Evolutionary conservation across 225 moss, liverwort and hornwort genomes (phyloP).

Genomic region (Marchantia paleacea): DNA sequence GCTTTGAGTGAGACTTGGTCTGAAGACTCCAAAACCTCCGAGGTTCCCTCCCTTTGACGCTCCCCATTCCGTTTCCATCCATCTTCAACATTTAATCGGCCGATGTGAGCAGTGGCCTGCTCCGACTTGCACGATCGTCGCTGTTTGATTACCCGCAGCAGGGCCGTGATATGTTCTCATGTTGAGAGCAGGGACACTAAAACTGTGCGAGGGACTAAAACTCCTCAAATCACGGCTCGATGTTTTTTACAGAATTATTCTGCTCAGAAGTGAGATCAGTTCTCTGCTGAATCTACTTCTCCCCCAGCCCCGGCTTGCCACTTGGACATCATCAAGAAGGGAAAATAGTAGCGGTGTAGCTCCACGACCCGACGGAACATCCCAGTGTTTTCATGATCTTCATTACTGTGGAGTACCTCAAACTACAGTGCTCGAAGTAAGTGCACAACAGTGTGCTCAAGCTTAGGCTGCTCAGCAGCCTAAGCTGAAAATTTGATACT

Average conservation of each 20-base stretch:
- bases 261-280: neutral
- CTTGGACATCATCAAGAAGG: neutral
- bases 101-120: too few species aligned
- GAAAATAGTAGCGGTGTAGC: neutral
- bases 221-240: neutral
- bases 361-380: neutral
- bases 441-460: neutral
- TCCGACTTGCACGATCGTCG: too few species aligned
- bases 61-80: too few species aligned
- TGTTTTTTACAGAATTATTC: neutral
- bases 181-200: too few species aligned
- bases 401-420: neutral
- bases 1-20: too few species aligned
- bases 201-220: neutral
- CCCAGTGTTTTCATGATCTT: neutral
- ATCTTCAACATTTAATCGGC: too few species aligned
- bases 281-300: neutral
- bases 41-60: too few species aligned
- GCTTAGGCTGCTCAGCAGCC: neutral
- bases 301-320: neutral
- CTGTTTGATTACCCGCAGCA: too few species aligned
- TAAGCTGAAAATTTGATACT: neutral
- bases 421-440: neutral
- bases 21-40: too few species aligned
- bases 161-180: too few species aligned